Base-by-base conservation (phyloP, 179 eudicot genomes). In the Camellia oleifera region DNA sequence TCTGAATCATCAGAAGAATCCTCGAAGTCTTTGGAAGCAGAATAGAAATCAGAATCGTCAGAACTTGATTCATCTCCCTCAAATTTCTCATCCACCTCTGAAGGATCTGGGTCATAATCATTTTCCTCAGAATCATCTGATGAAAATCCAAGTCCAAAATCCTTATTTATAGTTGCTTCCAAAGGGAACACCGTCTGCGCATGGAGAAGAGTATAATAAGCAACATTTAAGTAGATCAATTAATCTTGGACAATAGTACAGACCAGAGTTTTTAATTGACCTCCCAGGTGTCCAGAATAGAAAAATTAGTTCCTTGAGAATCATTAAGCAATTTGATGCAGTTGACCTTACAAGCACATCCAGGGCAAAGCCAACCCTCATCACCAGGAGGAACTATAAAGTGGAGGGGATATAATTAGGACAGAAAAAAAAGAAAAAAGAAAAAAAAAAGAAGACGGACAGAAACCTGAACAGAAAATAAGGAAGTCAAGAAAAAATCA, bases 301-400 rank as follows among this genome's bases (percentile, higher is more conserved):
- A 86, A 84, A 91, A 87, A 72, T 87, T 88, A 78, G 89, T 81
- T 82, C 90, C 95, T 77, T 91, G 93, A 83, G 89, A 84, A 83
- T 92, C 95, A 89, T 92, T 97, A 76, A 97, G 86, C 82, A 92
- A 77, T 46, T 84, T 93, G 80, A 91, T 77, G 87, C 99, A 97
- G 81, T 94, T 97, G 77, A 82, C 89, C 86, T 93, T 97, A 88
- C 99, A 97, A 85, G 91, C 98, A 87, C 98, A 97, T 71, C 95
- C 97, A 76, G 99, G 99, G 84, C 99, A 97, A 84, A 90, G 93
- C 99, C 99, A 97, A 50, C 97, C 92, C 85, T 91, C 90, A 54
- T 97, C 97, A 83, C 87, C 99, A 56, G 97, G 95, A 72, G 99
- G 99, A 89, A 97, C 99, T 97, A 91, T 77, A 82, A 81, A 74